Evolutionary conservation across 176 grass and related monocot genomes (phyloP).

Genomic region (Rhynchospora tenuis): DNA sequence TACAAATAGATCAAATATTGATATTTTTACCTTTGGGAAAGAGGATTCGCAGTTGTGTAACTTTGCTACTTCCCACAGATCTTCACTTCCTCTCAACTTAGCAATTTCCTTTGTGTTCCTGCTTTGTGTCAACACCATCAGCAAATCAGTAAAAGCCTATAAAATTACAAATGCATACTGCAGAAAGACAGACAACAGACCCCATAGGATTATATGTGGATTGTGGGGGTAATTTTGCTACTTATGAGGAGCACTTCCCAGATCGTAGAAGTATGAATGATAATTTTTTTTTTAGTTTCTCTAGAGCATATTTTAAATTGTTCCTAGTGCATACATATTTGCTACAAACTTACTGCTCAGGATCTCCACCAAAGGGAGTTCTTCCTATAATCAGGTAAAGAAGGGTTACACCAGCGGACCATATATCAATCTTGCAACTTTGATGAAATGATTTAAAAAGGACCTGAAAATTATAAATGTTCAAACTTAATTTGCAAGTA

Average conservation of each 20-base stretch:
- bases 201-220: too few species aligned
- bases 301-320: neutral
- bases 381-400: conserved; percentile 77
- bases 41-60: conserved; percentile 68
- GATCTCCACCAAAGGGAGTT: conserved; percentile 73
- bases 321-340: neutral
- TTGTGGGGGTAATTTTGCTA: neutral
- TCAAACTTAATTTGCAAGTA: conserved; percentile 17
- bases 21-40: conserved; percentile 50
- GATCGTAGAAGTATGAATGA: neutral
- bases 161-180: neutral
- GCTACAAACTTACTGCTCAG: conserved; percentile 67
- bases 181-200: neutral
- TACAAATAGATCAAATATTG: neutral
- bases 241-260: neutral
- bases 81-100: conserved; percentile 78
- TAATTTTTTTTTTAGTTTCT: neutral
- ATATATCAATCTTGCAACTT: conserved; percentile 85
- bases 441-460: conserved; percentile 88
- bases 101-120: conserved; percentile 94
- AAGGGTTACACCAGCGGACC: conserved; percentile 85
- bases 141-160: neutral
- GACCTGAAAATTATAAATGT: conserved; percentile 44
- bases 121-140: neutral
- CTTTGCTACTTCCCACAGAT: conserved; percentile 91